phyloP scores from a whole-genome alignment of 2,329 filamentous ascomycete species.

The Cryphonectria japonica region DNA sequence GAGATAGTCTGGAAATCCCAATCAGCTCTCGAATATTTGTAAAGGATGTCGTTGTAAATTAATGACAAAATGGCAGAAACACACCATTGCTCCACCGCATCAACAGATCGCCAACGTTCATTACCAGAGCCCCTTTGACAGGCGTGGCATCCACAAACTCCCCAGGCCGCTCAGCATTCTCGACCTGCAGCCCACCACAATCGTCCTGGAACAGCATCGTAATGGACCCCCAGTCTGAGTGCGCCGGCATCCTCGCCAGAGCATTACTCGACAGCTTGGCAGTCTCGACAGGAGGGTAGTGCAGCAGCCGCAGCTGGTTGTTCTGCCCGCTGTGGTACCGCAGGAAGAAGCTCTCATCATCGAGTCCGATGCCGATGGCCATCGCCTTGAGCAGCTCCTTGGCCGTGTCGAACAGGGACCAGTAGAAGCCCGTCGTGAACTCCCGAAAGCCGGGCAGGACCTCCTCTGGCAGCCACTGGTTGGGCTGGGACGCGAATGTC shows the following conservation, averaged over 20 bases:
- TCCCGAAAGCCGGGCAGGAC: constrained; percentile 43
- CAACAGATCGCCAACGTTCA: constrained; percentile 29
- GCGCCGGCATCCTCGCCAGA: constrained; percentile 35
- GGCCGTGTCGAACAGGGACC: constrained; percentile 36
- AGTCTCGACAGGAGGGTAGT: constrained; percentile 48
- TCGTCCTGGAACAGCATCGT: constrained; percentile 52
- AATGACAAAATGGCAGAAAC: no score
- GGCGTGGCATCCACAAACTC: constrained; percentile 29
- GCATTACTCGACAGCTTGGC: constrained; percentile 36
- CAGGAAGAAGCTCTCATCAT: constrained; percentile 33
- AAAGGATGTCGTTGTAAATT: no score
- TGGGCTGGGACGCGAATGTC: constrained; percentile 32
- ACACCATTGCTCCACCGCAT: constrained; percentile 31
- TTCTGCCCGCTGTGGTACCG: constrained; percentile 56
- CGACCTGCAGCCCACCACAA: constrained; percentile 49
- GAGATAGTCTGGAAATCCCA: constrained; percentile 18
- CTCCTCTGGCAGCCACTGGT: constrained; percentile 45
- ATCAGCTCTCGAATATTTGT: background rate
- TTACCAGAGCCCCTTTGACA: constrained; percentile 23
- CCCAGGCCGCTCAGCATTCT: constrained; percentile 20
- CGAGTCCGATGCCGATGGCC: constrained; percentile 40
- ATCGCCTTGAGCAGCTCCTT: constrained; percentile 38
- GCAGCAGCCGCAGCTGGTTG: constrained; percentile 63
- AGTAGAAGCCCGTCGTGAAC: constrained; percentile 40
- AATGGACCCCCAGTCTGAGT: constrained; percentile 44